Base-by-base conservation (phyloP, 2,329 filamentous ascomycete genomes). In the Monosporascus sp. region DNA sequence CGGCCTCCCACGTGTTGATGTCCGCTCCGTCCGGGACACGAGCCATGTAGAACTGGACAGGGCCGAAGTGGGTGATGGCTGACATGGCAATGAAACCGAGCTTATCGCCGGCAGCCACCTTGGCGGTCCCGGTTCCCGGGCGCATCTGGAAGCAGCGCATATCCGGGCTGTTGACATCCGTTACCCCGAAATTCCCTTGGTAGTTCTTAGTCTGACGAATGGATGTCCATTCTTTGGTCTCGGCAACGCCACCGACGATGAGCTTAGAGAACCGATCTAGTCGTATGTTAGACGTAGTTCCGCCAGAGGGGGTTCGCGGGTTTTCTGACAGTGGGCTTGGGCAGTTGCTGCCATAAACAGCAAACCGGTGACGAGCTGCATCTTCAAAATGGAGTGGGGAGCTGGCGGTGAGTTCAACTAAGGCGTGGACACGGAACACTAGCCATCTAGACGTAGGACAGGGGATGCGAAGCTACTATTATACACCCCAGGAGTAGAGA, bases 41-140 rank as follows among this genome's bases (percentile, higher is more conserved):
- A 8, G 66, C 67, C 65, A 68, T 68, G 62, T 69, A 68, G 60
- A 68, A 67, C 58, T 65, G 62, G 8, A 66, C 62, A 15, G 67
- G 67, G 7, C 67, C 67, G 55, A 63, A 63, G 54, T 68, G 66
- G 9, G 64, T 66, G 35, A 68, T 59, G 46, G 59, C 59, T 22
- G 62, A 58, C 45, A 62, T 58, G 50, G 66, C 65, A 2, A 63
- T 59, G 56, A 57, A 66, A 24, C 67, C 68, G 5, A 70, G 60
- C 15, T 54, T 59, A 3, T 58, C 56, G 49, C 68, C 67, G 3
- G 68, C 68, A 8, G 61, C 58, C 1, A 68, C 56, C 7, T 60
- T 64, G 1, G 64, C 65, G 17, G 58, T 60, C 11, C 35, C 53
- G 1, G 53, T 62, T 17, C 61, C 64, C 2, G 62, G 44, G 8